These are phyloP conservation scores for Aspergillus mulundensis DNA, from an alignment of 495 filamentous ascomycete species.

Conservation along the genomic window DNA sequence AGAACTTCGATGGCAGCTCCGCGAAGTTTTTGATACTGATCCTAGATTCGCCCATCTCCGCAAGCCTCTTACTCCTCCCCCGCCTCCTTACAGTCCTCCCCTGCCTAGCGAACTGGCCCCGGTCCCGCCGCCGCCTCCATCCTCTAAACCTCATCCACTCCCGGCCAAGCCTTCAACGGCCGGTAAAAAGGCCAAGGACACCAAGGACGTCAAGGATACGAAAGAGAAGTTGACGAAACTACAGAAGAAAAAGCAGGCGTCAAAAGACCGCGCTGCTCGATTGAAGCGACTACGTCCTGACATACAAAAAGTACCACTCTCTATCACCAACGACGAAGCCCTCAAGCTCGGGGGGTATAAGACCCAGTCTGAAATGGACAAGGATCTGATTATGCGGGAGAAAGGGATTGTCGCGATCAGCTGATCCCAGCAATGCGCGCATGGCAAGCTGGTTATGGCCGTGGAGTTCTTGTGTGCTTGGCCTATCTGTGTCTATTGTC, in stretches of 20 bases:
- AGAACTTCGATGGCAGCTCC: conserved; percentile 54
- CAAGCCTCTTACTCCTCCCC: conserved; percentile 27
- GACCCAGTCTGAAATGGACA: conserved; percentile 28
- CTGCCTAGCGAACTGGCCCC: conserved; percentile 21
- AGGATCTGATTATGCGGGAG: conserved; percentile 25
- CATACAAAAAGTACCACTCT: conserved; percentile 17
- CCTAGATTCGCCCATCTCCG: conserved; percentile 35
- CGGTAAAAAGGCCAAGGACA: conserved; percentile 12
- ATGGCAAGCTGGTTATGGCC: not conserved
- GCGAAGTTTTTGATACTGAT: conserved; percentile 40
- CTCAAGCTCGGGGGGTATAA: conserved; percentile 28
- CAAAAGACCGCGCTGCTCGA: conserved; percentile 27
- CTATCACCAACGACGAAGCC: conserved; percentile 27
- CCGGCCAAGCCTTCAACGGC: conserved; percentile 14
- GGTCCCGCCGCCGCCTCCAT: conserved; percentile 22
- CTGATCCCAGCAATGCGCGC: not conserved
- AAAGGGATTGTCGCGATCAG: conserved; percentile 13
- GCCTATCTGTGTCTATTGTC: too few relatives aligned
- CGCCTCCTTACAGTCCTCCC: conserved; percentile 24
- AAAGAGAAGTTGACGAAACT: conserved; percentile 24
- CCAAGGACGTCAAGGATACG: not conserved
- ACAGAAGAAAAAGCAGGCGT: conserved; percentile 22
- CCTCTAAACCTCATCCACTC: conserved; percentile 7
- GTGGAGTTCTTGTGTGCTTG: too few relatives aligned
- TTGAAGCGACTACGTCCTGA: conserved; percentile 30